Conservation (phyloP, 192 early-diverging fungal species). For the Dispira parvispora region DNA sequence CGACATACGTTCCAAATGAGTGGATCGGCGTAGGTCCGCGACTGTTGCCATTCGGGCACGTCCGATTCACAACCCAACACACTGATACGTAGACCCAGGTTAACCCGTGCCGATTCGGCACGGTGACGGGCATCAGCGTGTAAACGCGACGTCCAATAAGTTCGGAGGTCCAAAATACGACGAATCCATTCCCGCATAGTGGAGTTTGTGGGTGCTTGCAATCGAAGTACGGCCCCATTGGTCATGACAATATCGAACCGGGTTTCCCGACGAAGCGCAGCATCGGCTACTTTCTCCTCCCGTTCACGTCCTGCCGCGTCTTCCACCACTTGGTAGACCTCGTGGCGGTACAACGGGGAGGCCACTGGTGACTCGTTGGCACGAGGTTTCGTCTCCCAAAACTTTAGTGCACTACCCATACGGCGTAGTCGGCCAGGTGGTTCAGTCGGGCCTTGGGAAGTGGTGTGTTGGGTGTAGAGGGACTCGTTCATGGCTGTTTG, state of each 20-base stretch:
- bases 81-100: neutral
- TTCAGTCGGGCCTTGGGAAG: too few relatives aligned
- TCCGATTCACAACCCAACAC: constrained; percentile 7
- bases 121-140: constrained; percentile 16
- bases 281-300: neutral
- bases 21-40: constrained; percentile 19
- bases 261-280: constrained; percentile 1
- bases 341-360: neutral
- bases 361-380: too few relatives aligned
- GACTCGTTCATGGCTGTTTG: too few relatives aligned
- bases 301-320: neutral
- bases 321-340: neutral
- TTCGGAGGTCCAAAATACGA: constrained; percentile 19
- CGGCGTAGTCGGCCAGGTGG: too few relatives aligned
- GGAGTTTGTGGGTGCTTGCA: constrained; percentile 21
- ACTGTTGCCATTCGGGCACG: constrained; percentile 9
- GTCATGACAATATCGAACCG: constrained; percentile 21
- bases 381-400: too few relatives aligned
- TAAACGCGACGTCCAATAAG: constrained; percentile 24
- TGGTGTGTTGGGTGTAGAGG: too few relatives aligned
- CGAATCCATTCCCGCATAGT: constrained; percentile 27
- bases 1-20: constrained; percentile 26
- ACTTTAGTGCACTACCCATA: too few relatives aligned
- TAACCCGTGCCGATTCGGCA: constrained; percentile 4
- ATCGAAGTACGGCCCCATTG: constrained; percentile 16